Base-by-base conservation (phyloP, 176 grass and related monocot species). In the Thalia dealbata region DNA sequence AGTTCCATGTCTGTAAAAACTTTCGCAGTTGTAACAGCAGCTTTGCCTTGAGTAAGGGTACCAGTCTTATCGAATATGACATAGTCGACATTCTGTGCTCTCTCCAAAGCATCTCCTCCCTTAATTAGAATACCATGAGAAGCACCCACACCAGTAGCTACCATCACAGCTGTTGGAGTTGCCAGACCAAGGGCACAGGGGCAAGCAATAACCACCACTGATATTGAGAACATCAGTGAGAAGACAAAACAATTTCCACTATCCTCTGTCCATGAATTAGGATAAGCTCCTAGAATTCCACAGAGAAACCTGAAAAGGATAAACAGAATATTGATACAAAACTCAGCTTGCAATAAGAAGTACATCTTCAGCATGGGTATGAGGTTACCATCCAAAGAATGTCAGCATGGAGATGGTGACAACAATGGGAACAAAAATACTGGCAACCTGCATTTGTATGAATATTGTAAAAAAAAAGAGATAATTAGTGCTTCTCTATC, bases 151-250 rank as follows among this genome's bases (percentile, higher is more conserved):
- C 95, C 95, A 25, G 95, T 99, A 6, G 95, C 95, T 30, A 99
- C 95, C 95, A 99, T 99, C 52, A 99, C 95, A 52, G 95, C 95
- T 63, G 95, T 99, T 69, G 95, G 95, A 52, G 95, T 99, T 72
- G 95, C 95, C 74, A 99, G 77, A 78, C 95, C 90, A 84, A 99
- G 90, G 22, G 95, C 95, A 30, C 95, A 99, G 56, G 90, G 95
- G 38, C 95, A 99, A 72, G 95, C 95, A 86, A 99, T 99, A 38
- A 99, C 90, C 66, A 99, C 95, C 2, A 99, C 95, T 76, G 95
- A 84, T 85, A 99, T 99, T 13, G 95, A 85, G 69, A 99, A 99
- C 95, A 99, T 99, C 70, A 99, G 95, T 62, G 95, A 99, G 85
- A 70, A 76, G 38, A 82, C 6, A 60, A 76, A 44, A 52, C 43